Percentiles rank a stretch among this genome's conserved stretches.
Evolutionary conservation across 2,329 filamentous ascomycete genomes (phyloP).

Genomic region (Karstenula rhodostoma): DNA sequence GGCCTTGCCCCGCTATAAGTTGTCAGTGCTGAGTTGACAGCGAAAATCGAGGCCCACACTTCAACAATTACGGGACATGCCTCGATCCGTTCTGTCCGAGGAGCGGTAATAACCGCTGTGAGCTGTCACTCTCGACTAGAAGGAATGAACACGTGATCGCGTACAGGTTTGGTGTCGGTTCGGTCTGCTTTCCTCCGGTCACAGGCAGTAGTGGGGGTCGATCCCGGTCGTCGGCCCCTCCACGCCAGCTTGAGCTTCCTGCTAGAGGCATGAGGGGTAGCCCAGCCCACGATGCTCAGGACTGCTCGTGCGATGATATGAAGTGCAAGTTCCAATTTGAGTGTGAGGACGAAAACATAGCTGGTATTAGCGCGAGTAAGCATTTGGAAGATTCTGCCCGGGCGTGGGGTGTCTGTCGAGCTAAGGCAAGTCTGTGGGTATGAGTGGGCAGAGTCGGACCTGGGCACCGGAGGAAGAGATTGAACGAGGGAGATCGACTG

Average conservation of each 20-base stretch:
- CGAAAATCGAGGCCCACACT: constrained; percentile 8
- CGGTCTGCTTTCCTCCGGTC: constrained; percentile 6
- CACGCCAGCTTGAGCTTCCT: background rate
- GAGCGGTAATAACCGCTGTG: constrained; percentile 4
- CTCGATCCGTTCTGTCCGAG: background rate
- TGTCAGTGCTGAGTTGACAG: constrained; percentile 3
- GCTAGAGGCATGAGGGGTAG: background rate
- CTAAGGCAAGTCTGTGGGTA: background rate
- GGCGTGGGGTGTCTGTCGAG: constrained; percentile 2
- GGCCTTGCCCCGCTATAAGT: constrained; percentile 3
- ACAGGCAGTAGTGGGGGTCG: background rate
- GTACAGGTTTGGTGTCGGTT: background rate
- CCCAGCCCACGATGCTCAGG: constrained; percentile 2
- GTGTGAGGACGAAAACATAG: background rate
- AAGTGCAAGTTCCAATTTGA: background rate
- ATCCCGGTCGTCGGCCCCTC: background rate
- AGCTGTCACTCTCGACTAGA: background rate
- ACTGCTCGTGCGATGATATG: background rate
- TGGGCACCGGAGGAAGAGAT: background rate
- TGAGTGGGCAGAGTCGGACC: background rate
- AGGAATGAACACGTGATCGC: background rate
- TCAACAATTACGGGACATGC: background rate
- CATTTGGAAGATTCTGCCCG: background rate
- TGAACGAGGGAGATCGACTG: background rate
- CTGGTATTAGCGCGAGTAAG: background rate